phyloP scores from a whole-genome alignment of 2,329 filamentous ascomycete species.

The Furcasterigmium sp. region DNA sequence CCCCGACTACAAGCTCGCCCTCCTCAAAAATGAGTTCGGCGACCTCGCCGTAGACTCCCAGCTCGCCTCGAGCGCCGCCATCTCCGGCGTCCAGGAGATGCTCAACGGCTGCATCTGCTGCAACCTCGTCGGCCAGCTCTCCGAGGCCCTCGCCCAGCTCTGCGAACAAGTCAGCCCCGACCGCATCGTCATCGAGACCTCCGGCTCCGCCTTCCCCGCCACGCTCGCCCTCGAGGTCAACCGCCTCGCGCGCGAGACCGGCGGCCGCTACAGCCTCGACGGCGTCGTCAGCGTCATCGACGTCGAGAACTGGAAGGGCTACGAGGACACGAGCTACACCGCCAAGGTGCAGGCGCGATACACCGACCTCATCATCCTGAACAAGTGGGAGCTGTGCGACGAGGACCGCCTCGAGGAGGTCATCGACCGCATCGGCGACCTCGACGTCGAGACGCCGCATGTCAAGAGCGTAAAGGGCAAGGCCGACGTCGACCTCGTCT shows the following conservation, averaged over 20 bases:
- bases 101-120: slow-evolving; percentile 99
- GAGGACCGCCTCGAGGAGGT: slow-evolving; percentile 74
- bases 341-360: slow-evolving; percentile 83
- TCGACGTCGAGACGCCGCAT: slow-evolving; percentile 75
- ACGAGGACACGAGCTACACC: slow-evolving; percentile 86
- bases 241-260: slow-evolving; percentile 64
- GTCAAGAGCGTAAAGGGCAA: slow-evolving; percentile 79
- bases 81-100: slow-evolving; percentile 86
- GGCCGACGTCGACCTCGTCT: slow-evolving; percentile 73
- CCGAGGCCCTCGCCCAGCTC: slow-evolving; percentile 73
- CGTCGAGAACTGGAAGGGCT: slow-evolving; percentile 91
- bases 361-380: slow-evolving; percentile 86
- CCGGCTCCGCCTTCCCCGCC: slow-evolving; percentile 79
- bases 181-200: slow-evolving; percentile 91
- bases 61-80: slow-evolving; percentile 74
- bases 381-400: slow-evolving; percentile 80
- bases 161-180: slow-evolving; percentile 57
- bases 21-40: slow-evolving; percentile 98
- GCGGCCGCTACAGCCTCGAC: slow-evolving; percentile 66
- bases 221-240: slow-evolving; percentile 91
- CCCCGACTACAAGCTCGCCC: slow-evolving; percentile 76
- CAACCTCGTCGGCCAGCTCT: slow-evolving; percentile 90
- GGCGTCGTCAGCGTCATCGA: slow-evolving; percentile 88
- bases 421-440: slow-evolving; percentile 71
- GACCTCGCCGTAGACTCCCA: slow-evolving; percentile 91